Percentiles rank a stretch among this genome's conserved stretches.
Evolutionary conservation across 2,329 filamentous ascomycete species (phyloP).

Genomic region (Dothideomycetidae sp.): DNA sequence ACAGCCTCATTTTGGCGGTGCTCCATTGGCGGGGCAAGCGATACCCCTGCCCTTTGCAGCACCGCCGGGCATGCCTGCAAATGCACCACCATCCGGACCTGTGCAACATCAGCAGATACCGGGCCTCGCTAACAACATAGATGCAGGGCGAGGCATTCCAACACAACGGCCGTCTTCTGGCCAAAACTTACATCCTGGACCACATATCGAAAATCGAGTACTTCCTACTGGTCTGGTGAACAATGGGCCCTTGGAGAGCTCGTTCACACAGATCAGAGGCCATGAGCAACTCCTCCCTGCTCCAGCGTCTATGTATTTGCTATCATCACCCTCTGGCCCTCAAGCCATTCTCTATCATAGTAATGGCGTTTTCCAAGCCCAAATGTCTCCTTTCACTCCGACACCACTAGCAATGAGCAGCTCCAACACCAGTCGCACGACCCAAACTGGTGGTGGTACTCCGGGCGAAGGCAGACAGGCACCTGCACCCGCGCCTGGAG

Average conservation of each 20-base stretch:
- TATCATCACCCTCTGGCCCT: conserved; percentile 32
- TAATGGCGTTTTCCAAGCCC: conserved; percentile 19
- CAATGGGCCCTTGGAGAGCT: neutral
- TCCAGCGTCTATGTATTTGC: conserved; percentile 23
- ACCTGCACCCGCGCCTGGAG: conserved; percentile 7
- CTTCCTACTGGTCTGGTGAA: no score
- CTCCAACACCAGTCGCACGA: neutral
- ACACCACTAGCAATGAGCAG: neutral
- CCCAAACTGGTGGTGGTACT: no score
- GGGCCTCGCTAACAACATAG: conserved; percentile 1
- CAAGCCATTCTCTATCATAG: conserved; percentile 32
- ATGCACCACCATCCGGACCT: conserved; percentile 1
- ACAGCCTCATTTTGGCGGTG: no score
- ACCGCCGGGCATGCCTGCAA: conserved; percentile 2
- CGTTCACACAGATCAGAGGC: conserved; percentile 9
- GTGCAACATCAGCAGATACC: conserved; percentile 7
- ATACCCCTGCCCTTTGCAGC: neutral
- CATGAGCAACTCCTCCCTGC: conserved; percentile 14
- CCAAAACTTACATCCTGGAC: neutral
- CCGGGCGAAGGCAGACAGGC: no score
- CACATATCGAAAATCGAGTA: no score
- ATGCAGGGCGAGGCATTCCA: neutral
- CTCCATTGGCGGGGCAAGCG: no score
- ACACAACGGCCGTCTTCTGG: neutral
- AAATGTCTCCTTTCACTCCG: conserved; percentile 1